Percentiles rank a stretch among this genome's conserved stretches.
phyloP scores from a whole-genome alignment of 2,329 filamentous ascomycete species.

The Alternaria incomplexa region DNA sequence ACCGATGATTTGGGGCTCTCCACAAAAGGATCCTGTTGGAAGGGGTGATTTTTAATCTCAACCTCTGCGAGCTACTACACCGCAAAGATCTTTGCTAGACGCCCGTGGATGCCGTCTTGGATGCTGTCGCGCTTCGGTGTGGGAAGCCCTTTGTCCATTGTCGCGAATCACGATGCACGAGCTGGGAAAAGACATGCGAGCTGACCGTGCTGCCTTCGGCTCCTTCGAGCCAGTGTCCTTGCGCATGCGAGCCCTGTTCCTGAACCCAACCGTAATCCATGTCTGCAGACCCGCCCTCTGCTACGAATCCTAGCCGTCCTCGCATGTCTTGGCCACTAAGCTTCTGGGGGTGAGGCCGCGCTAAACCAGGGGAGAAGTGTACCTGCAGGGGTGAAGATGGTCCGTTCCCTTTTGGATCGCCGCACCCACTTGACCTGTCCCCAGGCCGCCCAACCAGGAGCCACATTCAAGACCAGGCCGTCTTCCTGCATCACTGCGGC shows the following conservation, averaged over 20 bases:
- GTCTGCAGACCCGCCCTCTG: conserved; percentile 26
- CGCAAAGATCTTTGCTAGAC: conserved; percentile 7
- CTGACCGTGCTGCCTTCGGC: conserved; percentile 12
- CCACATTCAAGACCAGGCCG: conserved; percentile 31
- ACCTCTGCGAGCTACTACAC: conserved; percentile 4
- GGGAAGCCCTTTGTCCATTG: conserved; percentile 4
- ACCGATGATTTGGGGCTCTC: background rate
- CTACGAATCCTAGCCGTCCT: conserved; percentile 24
- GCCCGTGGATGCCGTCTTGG: background rate
- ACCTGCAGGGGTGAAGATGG: conserved; percentile 32
- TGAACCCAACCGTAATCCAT: conserved; percentile 32
- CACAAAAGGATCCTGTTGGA: conserved; percentile 2
- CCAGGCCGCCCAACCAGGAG: conserved; percentile 39
- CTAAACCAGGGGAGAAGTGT: conserved; percentile 24
- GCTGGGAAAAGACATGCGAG: conserved; percentile 6
- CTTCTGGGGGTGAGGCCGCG: conserved; percentile 25
- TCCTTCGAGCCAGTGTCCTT: conserved; percentile 28
- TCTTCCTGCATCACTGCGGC: conserved; percentile 29
- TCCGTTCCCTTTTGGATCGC: conserved; percentile 37
- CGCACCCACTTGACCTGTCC: conserved; percentile 21
- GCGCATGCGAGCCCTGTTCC: conserved; percentile 27
- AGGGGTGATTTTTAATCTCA: background rate
- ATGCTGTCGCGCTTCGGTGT: conserved; percentile 8
- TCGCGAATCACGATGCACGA: conserved; percentile 26
- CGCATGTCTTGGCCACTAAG: conserved; percentile 31